Base-by-base conservation (phyloP, 768 basidiomycete species). In the Rubroboletus satanas region DNA sequence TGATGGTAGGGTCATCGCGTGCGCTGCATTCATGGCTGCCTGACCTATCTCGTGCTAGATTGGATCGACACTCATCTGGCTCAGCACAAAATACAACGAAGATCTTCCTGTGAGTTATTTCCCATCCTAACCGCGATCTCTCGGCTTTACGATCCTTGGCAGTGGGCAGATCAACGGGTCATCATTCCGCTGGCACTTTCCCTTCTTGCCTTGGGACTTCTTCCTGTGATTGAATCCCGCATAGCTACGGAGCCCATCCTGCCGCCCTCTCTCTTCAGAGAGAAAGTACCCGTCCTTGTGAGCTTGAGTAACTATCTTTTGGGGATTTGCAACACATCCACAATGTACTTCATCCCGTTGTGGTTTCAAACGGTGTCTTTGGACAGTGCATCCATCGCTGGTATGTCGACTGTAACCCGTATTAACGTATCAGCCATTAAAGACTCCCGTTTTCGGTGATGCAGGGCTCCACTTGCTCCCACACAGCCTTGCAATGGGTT, bases 331-430 rank as follows among this genome's bases (percentile, higher is more conserved):
- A 61, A 61, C 46, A 56, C 50, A 21, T 52, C 51, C 1, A 36
- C 56, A 28, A 61, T 51, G 41, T 61, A 52, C 45, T 61, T 61
- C 18, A 17, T 61, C 28, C 58, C 60, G 1, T 4, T 61, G 18
- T 61, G 60, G 60, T 61, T 61, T 39, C 44, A 61, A 32, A 60
- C 54, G 0, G 60, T 61, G 4, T 18, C 51, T 14, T 39, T 56
- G 53, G 45, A 56, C 2, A 61, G 49, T 37, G 58, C 54, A 26
- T 45, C 54, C 5, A 51, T 36, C 3, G 58, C 60, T 2, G 60
- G 60, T 60, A 36, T 3, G 51, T 56, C 9, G 10, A 18, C 4
- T 28, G 42, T 46, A 29, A 21, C 9, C 5, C 26, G 29, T 5
- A 21, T 15, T 6, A 21, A 15, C 37, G 18, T 29, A 7, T 4